Evolutionary conservation across 306 rosid species (phyloP).

Genomic region (Vigna mungo): DNA sequence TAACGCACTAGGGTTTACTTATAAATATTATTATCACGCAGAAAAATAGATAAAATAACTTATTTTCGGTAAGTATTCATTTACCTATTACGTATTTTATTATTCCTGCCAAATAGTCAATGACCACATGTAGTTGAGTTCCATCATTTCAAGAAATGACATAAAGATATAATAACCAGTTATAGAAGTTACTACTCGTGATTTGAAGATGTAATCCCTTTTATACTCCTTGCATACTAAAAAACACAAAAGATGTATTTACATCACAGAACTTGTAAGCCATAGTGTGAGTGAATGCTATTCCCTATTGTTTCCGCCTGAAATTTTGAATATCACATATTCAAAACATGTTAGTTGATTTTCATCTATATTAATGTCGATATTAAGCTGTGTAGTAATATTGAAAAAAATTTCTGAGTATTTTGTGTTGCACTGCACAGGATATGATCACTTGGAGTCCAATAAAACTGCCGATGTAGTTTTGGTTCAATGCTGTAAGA

Average conservation of each 20-base stretch:
- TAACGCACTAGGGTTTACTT: slow-evolving; percentile 22
- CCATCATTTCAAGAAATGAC: slow-evolving; percentile 26
- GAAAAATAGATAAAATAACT: too few relatives aligned
- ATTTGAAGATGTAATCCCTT: slow-evolving; percentile 19
- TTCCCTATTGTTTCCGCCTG: slow-evolving; percentile 15
- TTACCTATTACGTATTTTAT: not conserved
- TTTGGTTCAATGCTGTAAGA: not conserved
- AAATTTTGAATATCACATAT: slow-evolving; percentile 15
- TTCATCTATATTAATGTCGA: slow-evolving; percentile 5
- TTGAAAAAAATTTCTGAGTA: not conserved
- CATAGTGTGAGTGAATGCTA: not conserved
- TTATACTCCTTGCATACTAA: slow-evolving; percentile 16
- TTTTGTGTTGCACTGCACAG: slow-evolving; percentile 8
- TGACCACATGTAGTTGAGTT: slow-evolving; percentile 1
- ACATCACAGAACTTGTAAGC: slow-evolving; percentile 18
- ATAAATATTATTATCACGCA: not conserved
- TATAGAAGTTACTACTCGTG: slow-evolving; percentile 1
- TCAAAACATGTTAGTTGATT: not conserved
- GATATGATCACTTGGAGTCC: not conserved
- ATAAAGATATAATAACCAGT: slow-evolving; percentile 15
- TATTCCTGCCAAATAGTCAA: slow-evolving; percentile 27
- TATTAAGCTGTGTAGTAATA: slow-evolving; percentile 29
- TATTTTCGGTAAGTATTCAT: too few relatives aligned
- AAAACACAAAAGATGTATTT: slow-evolving; percentile 29
- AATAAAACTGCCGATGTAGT: not conserved